Base-by-base conservation (phyloP, 345 rosid genomes). In the Clausena lansium region DNA sequence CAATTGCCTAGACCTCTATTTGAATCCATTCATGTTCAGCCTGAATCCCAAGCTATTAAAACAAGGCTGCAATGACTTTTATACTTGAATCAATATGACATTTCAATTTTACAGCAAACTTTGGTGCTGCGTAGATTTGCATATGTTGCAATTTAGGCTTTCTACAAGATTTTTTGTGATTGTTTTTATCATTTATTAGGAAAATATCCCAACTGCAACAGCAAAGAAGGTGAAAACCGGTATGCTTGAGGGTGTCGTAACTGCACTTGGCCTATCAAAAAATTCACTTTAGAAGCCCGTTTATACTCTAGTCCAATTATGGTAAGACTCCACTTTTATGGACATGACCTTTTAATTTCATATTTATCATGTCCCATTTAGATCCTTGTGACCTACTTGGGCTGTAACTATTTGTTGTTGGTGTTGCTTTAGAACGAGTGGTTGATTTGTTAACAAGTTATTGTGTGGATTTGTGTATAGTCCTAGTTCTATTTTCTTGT, bases 151-250 rank as follows among this genome's bases (percentile, higher is more conserved):
- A 10, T 61, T 27, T 36, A 32, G 14, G 67, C 28, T 61, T 41
- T 41, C 45, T 39, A 13, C 13, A 20, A 20, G 28, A 71, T 2
- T 10, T 19, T 10, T 55, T n/a, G n/a, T n/a, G n/a, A n/a, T n/a
- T n/a, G n/a, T 32, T 7, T 22, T 9, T 41, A 45, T 36, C 35
- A 35, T 76, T 70, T 52, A 36, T n/a, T 57, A 93, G 98, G 99
- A 95, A 88, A 92, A 91, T 67, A 90, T 93, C 9, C 98, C 99
- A 14, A 85, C 74, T 57, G 89, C 86, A 67, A 95, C 94, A 9
- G 86, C 88, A 14, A 93, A 92, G 80, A 95, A 84, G 85, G 96
- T 93, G 77, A 92, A n/a, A n/a, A n/a, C n/a, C n/a, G n/a, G n/a
- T n/a, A n/a, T n/a, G n/a, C n/a, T n/a, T n/a, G n/a, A n/a, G n/a